A percentile compares a stretch with the other conserved stretches of the same genome.
Conservation (phyloP, 805 yeast species). For the Nakazawaea ernobii region DNA sequence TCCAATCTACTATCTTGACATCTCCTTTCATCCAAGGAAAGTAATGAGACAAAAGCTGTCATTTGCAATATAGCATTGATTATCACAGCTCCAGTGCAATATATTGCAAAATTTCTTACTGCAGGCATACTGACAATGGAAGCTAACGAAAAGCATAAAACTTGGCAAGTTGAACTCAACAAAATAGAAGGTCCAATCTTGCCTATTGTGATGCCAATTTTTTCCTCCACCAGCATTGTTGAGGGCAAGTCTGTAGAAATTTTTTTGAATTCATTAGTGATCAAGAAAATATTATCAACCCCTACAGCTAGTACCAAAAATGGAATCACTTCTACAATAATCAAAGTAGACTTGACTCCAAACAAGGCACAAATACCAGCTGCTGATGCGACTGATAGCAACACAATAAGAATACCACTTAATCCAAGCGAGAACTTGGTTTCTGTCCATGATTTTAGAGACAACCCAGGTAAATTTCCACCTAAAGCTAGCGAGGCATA, state of each 20-base stretch:
- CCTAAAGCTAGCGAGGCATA: slow-evolving; percentile 83
- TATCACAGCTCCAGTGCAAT: slow-evolving; percentile 81
- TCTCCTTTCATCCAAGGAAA: slow-evolving; percentile 62
- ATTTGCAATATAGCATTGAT: slow-evolving; percentile 74
- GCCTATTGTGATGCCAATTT: slow-evolving; percentile 60
- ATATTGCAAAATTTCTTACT: slow-evolving; percentile 86
- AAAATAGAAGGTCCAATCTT: slow-evolving; percentile 85
- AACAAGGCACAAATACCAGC: slow-evolving; percentile 73
- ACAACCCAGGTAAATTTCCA: slow-evolving; percentile 3
- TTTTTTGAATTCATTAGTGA: slow-evolving; percentile 70
- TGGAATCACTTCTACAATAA: slow-evolving; percentile 95
- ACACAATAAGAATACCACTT: slow-evolving; percentile 77
- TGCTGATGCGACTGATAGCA: slow-evolving; percentile 74
- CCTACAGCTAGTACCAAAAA: slow-evolving; percentile 91
- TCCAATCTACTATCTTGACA: slow-evolving; percentile 56
- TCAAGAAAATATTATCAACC: slow-evolving; percentile 87
- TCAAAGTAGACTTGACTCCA: slow-evolving; percentile 83
- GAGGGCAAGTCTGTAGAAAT: slow-evolving; percentile 39
- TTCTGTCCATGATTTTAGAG: slow-evolving; percentile 23
- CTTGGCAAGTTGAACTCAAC: slow-evolving; percentile 70
- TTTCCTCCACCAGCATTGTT: slow-evolving; percentile 38
- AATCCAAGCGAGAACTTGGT: slow-evolving; percentile 76
- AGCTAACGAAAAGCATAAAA: slow-evolving; percentile 75
- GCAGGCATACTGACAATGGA: slow-evolving; percentile 92
- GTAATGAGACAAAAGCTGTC: slow-evolving; percentile 71